Evolutionary conservation across 2,329 filamentous ascomycete species (phyloP), one percentile per base, ranked within the genome.

Genomic region (Talaromyces rugulosus): DNA sequence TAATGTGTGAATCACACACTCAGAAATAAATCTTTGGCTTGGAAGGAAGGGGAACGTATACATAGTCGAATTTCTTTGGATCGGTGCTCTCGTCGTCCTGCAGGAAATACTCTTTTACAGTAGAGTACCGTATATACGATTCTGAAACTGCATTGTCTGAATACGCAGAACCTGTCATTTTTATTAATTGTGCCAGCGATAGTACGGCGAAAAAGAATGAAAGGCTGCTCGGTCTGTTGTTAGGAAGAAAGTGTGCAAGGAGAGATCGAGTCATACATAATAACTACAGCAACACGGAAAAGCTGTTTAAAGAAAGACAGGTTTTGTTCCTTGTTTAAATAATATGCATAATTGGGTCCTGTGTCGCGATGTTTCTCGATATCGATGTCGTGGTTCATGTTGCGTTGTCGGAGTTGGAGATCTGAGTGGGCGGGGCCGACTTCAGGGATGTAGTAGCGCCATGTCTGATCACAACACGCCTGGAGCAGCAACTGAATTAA

Each of bases 61-160:
- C 79, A 69, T 81, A 83, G 70, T 83, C 77, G 62, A 83, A 83
- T 9, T 68, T 75, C 5, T 66, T 68, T 6, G 79, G 72, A 65
- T 83, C 75, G 1, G 81, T 84, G 9, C 66, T 63, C 11, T 75
- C 74, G n/a, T 82, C 79, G 68, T 82, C 81, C 68, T 84, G 82
- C 40, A 78, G 65, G 68, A 84, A 84, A 66, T 80, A 80, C 1
- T 81, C 81, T 0, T 73, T 64, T 1, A 83, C 77, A 3, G 78
- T 77, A 30, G 70, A 71, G 62, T 79, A 79, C 6, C 67, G 66
- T 62, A 74, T 70, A 55, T 74, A 64, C 14, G 65, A 68, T 44
- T 62, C 56, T 9, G 14, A 27, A 1, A 11, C 23, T 27, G 18
- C 23, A 8, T 47, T 23, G 9, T 23, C 23, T 23, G 23, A 4